Evolutionary conservation across 2,329 filamentous ascomycete species (phyloP).

Genomic region (Exophiala viscosa): DNA sequence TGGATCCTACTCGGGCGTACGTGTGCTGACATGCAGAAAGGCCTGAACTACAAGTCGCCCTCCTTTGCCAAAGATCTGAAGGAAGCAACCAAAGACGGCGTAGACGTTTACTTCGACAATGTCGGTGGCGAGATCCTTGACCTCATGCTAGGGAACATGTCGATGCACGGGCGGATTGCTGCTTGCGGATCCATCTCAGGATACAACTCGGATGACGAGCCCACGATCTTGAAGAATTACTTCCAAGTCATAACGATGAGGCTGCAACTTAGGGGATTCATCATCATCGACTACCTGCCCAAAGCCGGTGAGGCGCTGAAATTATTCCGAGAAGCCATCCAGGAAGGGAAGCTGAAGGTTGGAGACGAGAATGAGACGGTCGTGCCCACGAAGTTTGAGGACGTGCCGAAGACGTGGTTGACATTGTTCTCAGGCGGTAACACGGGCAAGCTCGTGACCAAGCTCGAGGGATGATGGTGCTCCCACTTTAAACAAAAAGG

Average conservation of each 20-base stretch:
- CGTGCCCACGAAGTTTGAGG: constrained; percentile 39
- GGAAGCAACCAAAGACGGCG: constrained; percentile 30
- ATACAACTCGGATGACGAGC: constrained; percentile 21
- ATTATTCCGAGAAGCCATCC: constrained; percentile 66
- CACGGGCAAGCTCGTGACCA: constrained; percentile 52
- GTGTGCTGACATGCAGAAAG: not conserved
- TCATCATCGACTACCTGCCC: constrained; percentile 57
- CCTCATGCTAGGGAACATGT: constrained; percentile 13
- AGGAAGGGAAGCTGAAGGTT: constrained; percentile 61
- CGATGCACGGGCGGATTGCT: constrained; percentile 9
- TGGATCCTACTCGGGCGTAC: constrained; percentile 58
- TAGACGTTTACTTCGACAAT: constrained; percentile 72
- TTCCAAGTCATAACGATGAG: constrained; percentile 49
- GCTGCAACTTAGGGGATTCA: constrained; percentile 18
- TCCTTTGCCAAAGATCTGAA: constrained; percentile 48
- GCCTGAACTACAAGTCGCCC: constrained; percentile 64
- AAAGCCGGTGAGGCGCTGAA: constrained; percentile 54
- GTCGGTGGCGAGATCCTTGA: constrained; percentile 25
- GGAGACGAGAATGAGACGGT: constrained; percentile 51
- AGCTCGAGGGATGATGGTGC: not conserved
- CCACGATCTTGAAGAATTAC: constrained; percentile 33
- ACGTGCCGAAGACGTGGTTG: constrained; percentile 52
- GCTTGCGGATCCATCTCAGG: constrained; percentile 61
- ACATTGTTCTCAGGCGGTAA: constrained; percentile 64
- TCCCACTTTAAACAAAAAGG: no score